Base-by-base conservation (phyloP, 352 stramenopile species). In the Pythium rhizo-oryzae region DNA sequence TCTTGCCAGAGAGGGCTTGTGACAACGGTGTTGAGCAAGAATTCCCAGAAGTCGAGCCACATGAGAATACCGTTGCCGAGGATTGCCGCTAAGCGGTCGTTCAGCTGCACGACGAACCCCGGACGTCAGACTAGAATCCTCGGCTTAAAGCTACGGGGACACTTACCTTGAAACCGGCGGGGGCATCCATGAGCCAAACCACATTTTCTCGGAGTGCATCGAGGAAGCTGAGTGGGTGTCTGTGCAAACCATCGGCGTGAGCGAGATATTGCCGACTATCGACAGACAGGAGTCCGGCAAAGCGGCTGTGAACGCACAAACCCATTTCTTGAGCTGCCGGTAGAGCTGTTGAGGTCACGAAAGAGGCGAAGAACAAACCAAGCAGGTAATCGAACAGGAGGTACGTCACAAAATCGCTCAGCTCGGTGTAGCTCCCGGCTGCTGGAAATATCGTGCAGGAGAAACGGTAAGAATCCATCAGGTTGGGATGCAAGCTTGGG, bases 21-120 rank as follows among this genome's bases (percentile, higher is more conserved):
- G 28, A 46, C 37, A 7, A n/a, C 41, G 16, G 51, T 47, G 15
- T 52, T 50, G 11, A 94, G 78, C 8, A 79, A 30, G 51, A 83
- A 92, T 59, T 80, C 84, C 81, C 89, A 94, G 11, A 91, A 65
- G 25, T 93, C 78, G 19, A 96, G 76, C 79, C 87, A 91, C 35
- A 94, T 65, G 46, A 93, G 69, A 43, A 97, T 93, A 4, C 80
- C 81, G 44, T 91, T 92, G 57, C 89, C 90, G 39, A 98, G 76
- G 51, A 94, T 94, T 16, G 88, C 83, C 2, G 94, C 95, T 9
- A 98, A 71, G 0, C 91, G 81, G 7, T 90, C 80, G 67, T 98
- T 98, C 8, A 98, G 70, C 75, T 83, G 19, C n/a, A 39, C 12
- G 3, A 61, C 13, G 41, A 25, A 46, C 18, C 24, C n/a, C 11